Percentiles rank a stretch among this genome's conserved stretches.
These are phyloP conservation scores for Neofusicoccum laricinum DNA, from an alignment of 2,329 filamentous ascomycete genomes.

Conservation along the genomic window DNA sequence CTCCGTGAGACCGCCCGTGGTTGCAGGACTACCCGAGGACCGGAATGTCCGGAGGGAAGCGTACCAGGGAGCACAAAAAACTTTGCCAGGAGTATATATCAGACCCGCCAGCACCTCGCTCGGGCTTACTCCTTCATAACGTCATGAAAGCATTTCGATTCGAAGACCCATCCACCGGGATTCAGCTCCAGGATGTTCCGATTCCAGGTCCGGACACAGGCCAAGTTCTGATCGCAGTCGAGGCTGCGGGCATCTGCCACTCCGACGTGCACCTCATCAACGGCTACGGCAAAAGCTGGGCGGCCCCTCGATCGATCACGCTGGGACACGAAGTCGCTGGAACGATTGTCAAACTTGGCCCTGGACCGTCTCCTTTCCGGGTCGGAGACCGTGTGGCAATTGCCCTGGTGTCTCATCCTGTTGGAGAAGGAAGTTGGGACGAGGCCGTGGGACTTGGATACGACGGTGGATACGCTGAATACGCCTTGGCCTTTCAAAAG, in stretches of 20 bases:
- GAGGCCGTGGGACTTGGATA: not conserved
- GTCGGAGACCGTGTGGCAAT: not conserved
- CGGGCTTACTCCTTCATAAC: too few relatives aligned
- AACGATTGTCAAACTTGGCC: not conserved
- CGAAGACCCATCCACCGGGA: not conserved
- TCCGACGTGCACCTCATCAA: slow-evolving; percentile 3
- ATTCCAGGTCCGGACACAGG: not conserved
- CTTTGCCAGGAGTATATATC: too few relatives aligned
- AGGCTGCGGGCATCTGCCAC: slow-evolving; percentile 13
- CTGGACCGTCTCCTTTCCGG: not conserved
- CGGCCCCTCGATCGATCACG: not conserved
- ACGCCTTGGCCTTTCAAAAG: not conserved
- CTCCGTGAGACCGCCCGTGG: too few relatives aligned
- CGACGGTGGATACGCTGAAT: not conserved
- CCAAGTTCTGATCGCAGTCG: not conserved
- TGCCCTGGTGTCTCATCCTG: not conserved
- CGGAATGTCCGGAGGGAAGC: too few relatives aligned
- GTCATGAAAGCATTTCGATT: not conserved
- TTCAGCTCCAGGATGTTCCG: not conserved
- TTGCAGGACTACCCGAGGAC: too few relatives aligned
- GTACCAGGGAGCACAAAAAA: too few relatives aligned
- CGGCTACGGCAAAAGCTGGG: not conserved
- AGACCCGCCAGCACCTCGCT: too few relatives aligned
- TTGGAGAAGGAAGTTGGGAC: not conserved
- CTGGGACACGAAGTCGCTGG: slow-evolving; percentile 17